Base-by-base conservation (phyloP, 2,329 filamentous ascomycete genomes). In the Periconia digitata region DNA sequence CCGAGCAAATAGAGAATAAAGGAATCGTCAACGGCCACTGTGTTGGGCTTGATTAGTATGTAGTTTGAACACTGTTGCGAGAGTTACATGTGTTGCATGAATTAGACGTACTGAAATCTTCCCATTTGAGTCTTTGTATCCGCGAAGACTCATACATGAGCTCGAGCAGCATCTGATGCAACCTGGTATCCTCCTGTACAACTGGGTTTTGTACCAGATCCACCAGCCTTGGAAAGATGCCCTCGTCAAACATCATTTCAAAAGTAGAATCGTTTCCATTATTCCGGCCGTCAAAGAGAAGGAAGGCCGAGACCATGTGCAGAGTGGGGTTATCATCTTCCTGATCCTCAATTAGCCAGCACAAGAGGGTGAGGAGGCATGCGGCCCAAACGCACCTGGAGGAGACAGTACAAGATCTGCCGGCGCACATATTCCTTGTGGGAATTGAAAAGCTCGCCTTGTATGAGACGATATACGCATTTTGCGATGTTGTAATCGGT, bases 131-230 rank as follows among this genome's bases (percentile, higher is more conserved):
- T 54, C 85, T 83, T 72, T 97, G 91, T 68, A 97, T 90, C 51
- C 95, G 83, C 38, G 90, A 92, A 88, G 96, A 96, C 76, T 97
- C 94, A 73, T 96, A 99, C 67, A 96, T 81, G 47, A 99, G 76
- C 71, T 96, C 89, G 62, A 99, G 79, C 44, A 97, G 77, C 53
- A 94, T 75, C 29, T 87, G 84, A 73, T 96, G 90, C 51, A 97
- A 77, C 44, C 83, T 80, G 20, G 83, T 79, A 64, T 92, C 87
- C 39, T 84, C 77, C 34, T 86, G 80, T 55, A 74, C 70, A 43
- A 79, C 80, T 53, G 81, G 80, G 37, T 76, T 79, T 63, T 86
- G 82, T 61, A 97, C 86, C 56, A 99, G 76, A 54, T 95, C 90
- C 24, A 97, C 76, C 37, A 99, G 76, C 24, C 92, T 83, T 29